phyloP scores from a whole-genome alignment of 129 eudicot species.

The Flaveria trinervia region DNA sequence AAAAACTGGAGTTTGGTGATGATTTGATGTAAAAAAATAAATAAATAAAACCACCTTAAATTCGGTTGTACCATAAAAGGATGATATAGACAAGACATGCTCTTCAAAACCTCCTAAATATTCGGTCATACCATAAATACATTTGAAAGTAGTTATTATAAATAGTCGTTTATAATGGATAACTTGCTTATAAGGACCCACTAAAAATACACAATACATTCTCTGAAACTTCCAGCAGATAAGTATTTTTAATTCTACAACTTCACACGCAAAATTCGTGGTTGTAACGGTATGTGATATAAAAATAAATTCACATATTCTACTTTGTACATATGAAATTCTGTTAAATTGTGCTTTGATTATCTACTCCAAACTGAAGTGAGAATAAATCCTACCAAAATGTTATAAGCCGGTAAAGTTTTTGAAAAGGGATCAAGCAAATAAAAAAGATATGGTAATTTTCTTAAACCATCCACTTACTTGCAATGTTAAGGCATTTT shows the following conservation, averaged over 20 bases:
- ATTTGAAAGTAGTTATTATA: neutral
- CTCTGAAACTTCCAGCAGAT: neutral
- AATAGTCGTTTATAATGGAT: neutral
- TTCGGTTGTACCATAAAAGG: too few species aligned
- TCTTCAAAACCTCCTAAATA: neutral
- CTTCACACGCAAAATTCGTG: neutral
- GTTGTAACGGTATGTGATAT: neutral
- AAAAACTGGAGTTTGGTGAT: too few species aligned
- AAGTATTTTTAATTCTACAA: neutral
- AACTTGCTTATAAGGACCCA: neutral
- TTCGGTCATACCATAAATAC: neutral
- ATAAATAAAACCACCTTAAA: too few species aligned
- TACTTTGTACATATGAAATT: neutral
- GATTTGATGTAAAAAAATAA: too few species aligned
- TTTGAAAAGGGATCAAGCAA: neutral
- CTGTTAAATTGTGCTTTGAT: neutral
- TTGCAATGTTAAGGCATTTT: neutral
- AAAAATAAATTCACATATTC: neutral
- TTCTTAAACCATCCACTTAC: neutral
- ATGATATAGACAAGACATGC: too few species aligned
- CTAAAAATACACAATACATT: neutral
- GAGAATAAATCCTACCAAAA: neutral
- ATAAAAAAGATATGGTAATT: neutral
- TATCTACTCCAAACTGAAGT: neutral
- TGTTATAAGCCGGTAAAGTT: neutral